These are phyloP conservation scores for Colletotrichum spinosum DNA, from an alignment of 2,329 filamentous ascomycete genomes.

Conservation along the genomic window DNA sequence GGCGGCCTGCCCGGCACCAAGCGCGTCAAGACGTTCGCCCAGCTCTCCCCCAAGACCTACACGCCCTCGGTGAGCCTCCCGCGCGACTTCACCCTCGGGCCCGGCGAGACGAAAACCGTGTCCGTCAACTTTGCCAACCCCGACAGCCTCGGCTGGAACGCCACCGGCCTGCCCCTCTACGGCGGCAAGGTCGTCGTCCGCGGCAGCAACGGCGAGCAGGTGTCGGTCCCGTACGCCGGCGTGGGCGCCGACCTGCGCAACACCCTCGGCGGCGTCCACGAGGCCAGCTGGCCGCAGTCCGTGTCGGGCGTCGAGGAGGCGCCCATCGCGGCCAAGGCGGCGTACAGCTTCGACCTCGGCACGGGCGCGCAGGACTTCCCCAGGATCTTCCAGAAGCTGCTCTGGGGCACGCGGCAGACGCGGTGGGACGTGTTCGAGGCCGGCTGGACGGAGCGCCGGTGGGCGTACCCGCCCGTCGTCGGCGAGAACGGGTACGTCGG, in stretches of 20 bases:
- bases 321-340: slow-evolving; percentile 21
- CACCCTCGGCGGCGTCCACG: slow-evolving; percentile 33
- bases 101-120: slow-evolving; percentile 43
- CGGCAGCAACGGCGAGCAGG: slow-evolving; percentile 52
- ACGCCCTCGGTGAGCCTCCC: slow-evolving; percentile 36
- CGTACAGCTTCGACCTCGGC: slow-evolving; percentile 37
- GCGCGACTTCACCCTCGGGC: slow-evolving; percentile 42
- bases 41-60: slow-evolving; percentile 40
- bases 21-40: slow-evolving; percentile 40
- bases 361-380: slow-evolving; percentile 39
- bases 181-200: slow-evolving; percentile 49
- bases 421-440: slow-evolving; percentile 44
- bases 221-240: slow-evolving; percentile 55
- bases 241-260: slow-evolving; percentile 36
- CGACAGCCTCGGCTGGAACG: slow-evolving; percentile 40
- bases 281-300: slow-evolving; percentile 35
- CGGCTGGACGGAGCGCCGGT: slow-evolving; percentile 42
- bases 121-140: slow-evolving; percentile 45
- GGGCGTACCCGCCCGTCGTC: slow-evolving; percentile 43
- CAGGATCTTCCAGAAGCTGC: slow-evolving; percentile 38
- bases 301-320: slow-evolving; percentile 24
- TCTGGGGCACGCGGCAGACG: slow-evolving; percentile 41
- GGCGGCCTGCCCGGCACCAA: slow-evolving; percentile 9
- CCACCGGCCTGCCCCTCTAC: slow-evolving; percentile 46
- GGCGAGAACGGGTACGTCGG: slow-evolving; percentile 46